Base-by-base conservation (phyloP, 495 filamentous ascomycete genomes). In the Usnea hakonensis region DNA sequence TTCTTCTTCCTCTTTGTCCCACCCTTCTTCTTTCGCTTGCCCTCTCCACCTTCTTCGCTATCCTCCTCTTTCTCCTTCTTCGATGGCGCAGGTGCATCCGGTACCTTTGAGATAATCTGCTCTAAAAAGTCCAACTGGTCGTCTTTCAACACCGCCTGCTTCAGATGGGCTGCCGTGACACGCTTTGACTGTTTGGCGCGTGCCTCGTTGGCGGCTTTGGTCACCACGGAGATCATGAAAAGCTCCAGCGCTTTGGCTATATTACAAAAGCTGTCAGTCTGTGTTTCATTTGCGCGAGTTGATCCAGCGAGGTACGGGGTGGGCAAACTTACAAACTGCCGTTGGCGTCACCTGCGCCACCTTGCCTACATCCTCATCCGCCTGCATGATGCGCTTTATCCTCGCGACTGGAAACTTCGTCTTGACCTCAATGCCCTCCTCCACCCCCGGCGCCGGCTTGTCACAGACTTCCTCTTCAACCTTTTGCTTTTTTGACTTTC, bases 351-450 rank as follows among this genome's bases (percentile, higher is more conserved):
- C 93, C 75, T 97, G 95, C 10, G 94, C 91, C 5, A 99, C 95
- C 76, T 99, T 99, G 44, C 94, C 94, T 3, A 99, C 92, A 75
- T 99, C 94, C 69, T 99, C 94, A 70, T 99, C 94, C 9, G 94
- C 94, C 74, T 99, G 94, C 94, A 99, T 97, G 65, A 99, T 97
- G 57, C 94, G 87, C 83, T 99, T 99, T 74, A 97, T 99, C 55
- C 94, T 84, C 61, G 94, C 94, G 37, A 97, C 95, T 5, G 94
- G 94, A 69, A 99, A 99, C 65, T 97, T 96, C 26, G 91, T 97
- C 74, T 85, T 90, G 58, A 99, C 90, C 26, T 91, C 74, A 68
- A 96, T 77, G 68, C 81, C 76, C 72, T 55, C 70, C 63, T 30
- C 73, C n/a, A 65, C 63, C 9, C 67, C 69, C 1, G 69, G 67